phyloP scores from a whole-genome alignment of 2,329 filamentous ascomycete species.

The Didymosphaeria variabile region DNA sequence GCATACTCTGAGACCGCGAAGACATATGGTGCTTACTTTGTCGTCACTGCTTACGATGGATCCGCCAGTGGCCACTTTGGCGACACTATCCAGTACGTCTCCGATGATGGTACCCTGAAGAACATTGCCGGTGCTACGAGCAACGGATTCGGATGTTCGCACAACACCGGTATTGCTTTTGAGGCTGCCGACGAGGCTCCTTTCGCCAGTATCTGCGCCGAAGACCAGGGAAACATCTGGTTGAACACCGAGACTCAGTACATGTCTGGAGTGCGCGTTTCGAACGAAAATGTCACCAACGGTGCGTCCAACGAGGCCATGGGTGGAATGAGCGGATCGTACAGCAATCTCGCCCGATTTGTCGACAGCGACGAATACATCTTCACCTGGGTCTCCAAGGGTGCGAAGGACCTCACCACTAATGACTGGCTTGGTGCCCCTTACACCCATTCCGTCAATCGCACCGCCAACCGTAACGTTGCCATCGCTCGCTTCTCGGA shows the following conservation, averaged over 20 bases:
- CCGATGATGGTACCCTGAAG: slow-evolving; percentile 59
- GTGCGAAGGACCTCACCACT: slow-evolving; percentile 62
- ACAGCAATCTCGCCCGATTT: slow-evolving; percentile 66
- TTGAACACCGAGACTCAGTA: slow-evolving; percentile 68
- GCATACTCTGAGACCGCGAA: slow-evolving; percentile 65
- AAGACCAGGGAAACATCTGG: slow-evolving; percentile 72
- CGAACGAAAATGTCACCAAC: slow-evolving; percentile 70
- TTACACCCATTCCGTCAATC: slow-evolving; percentile 63
- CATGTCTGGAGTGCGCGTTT: slow-evolving; percentile 68
- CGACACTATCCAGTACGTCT: slow-evolving; percentile 64
- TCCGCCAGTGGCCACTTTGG: slow-evolving; percentile 65
- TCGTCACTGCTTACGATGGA: slow-evolving; percentile 67
- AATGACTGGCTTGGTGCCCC: slow-evolving; percentile 68
- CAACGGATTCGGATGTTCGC: slow-evolving; percentile 68
- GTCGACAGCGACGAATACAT: slow-evolving; percentile 63
- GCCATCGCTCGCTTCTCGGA: slow-evolving; percentile 66
- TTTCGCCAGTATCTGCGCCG: slow-evolving; percentile 67
- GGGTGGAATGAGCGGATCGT: slow-evolving; percentile 71
- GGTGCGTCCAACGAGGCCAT: slow-evolving; percentile 66
- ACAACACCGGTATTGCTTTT: slow-evolving; percentile 72
- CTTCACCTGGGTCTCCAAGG: slow-evolving; percentile 70
- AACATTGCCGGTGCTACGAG: slow-evolving; percentile 61
- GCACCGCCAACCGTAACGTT: slow-evolving; percentile 67
- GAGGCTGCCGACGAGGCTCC: slow-evolving; percentile 67
- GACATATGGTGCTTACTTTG: slow-evolving; percentile 70